Evolutionary conservation across 2,329 filamentous ascomycete genomes (phyloP).

Genomic region (Ramularia endophylla): DNA sequence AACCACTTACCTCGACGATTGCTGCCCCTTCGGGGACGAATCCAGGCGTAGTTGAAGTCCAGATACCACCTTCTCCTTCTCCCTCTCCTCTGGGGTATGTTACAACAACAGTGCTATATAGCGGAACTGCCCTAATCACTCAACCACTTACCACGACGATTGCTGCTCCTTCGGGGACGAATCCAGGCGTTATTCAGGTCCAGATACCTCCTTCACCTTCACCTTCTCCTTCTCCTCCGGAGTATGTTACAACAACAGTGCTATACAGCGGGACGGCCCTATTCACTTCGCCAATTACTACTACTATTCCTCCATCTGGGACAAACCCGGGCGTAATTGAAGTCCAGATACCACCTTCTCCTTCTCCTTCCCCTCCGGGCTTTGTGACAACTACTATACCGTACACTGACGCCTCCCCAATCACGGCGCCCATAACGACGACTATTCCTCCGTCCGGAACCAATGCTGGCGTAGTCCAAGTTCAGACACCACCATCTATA

Average conservation of each 20-base stretch:
- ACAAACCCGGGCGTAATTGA: conserved; percentile 9
- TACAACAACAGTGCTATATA: conserved; percentile 6
- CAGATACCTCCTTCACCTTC: conserved; percentile 7
- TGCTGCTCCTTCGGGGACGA: conserved; percentile 5
- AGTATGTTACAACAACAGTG: conserved; percentile 1
- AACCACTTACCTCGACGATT: conserved; percentile 3
- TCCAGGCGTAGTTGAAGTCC: conserved; percentile 3
- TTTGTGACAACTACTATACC: conserved; percentile 1
- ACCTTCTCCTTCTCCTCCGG: too few species aligned
- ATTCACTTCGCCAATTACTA: conserved; percentile 7
- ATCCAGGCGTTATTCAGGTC: conserved; percentile 8
- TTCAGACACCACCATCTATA: too few species aligned
- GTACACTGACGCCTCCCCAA: conserved; percentile 5
- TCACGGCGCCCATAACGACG: conserved; percentile 8
- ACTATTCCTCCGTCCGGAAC: background rate
- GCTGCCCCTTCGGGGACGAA: conserved; percentile 4
- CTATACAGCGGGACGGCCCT: conserved; percentile 5
- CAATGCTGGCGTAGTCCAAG: too few species aligned
- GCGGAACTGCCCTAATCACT: conserved; percentile 5
- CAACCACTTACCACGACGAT: conserved; percentile 8
- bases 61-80: too few species aligned
- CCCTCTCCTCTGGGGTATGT: background rate
- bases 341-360: conserved; percentile 9
- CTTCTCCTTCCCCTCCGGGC: background rate
- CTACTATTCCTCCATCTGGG: conserved; percentile 8